Evolutionary conservation across 768 basidiomycete genomes (phyloP).

Genomic region (Amanita polypyramis): DNA sequence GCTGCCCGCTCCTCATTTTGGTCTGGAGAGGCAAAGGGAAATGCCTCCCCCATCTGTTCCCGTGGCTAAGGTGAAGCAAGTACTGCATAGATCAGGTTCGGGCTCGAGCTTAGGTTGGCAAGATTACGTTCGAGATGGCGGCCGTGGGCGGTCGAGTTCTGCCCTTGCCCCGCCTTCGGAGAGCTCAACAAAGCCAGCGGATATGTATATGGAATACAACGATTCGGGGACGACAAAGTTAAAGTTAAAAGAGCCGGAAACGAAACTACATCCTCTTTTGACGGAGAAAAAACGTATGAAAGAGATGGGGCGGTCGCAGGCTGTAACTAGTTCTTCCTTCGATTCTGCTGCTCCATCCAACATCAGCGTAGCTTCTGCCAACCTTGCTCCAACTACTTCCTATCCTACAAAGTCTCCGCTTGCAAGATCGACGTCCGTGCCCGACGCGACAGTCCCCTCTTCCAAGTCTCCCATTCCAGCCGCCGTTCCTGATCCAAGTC

Average conservation of each 20-base stretch:
- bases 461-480: background rate
- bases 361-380: background rate
- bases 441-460: background rate
- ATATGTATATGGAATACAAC: background rate
- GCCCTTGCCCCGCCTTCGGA: background rate
- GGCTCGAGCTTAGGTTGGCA: background rate
- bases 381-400: background rate
- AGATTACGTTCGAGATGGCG: background rate
- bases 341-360: background rate
- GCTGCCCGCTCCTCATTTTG: background rate
- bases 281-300: conserved; percentile 1
- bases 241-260: background rate
- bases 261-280: conserved; percentile 4
- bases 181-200: background rate
- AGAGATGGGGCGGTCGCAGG: background rate
- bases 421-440: background rate
- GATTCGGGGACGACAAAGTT: background rate
- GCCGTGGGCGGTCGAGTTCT: background rate
- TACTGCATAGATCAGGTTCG: background rate
- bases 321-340: background rate
- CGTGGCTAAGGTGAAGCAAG: background rate
- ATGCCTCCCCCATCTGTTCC: conserved; percentile 2
- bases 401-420: background rate
- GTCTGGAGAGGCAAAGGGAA: background rate
- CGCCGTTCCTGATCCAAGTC: background rate